Evolutionary conservation across 2,329 filamentous ascomycete genomes (phyloP).

Genomic region (Xylaria sp.): DNA sequence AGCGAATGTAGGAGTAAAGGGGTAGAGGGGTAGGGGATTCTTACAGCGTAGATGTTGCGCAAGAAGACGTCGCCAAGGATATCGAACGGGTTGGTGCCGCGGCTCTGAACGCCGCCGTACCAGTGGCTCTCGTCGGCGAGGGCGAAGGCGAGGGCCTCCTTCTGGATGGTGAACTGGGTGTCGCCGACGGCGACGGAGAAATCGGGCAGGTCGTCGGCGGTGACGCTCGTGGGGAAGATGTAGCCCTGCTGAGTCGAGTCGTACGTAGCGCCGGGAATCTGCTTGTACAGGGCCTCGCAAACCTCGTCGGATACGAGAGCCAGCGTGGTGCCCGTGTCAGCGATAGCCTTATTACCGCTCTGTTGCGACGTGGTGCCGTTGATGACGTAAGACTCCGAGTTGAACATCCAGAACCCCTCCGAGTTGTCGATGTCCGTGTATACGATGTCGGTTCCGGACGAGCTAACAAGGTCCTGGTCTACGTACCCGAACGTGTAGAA

Average conservation of each 20-base stretch:
- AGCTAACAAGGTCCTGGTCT: constrained; percentile 68
- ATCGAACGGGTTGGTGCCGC: constrained; percentile 68
- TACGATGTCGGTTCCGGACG: constrained; percentile 63
- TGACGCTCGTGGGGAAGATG: constrained; percentile 67
- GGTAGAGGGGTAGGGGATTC: background rate
- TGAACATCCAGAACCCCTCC: constrained; percentile 76
- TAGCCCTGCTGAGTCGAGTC: constrained; percentile 70
- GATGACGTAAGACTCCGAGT: constrained; percentile 66
- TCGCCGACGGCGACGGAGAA: constrained; percentile 73
- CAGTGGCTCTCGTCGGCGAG: constrained; percentile 62
- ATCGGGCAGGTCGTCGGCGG: constrained; percentile 65
- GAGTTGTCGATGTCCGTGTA: constrained; percentile 72
- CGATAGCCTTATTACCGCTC: constrained; percentile 71
- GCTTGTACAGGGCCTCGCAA: constrained; percentile 70
- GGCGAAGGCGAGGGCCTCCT: constrained; percentile 70
- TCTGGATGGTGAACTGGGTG: constrained; percentile 68
- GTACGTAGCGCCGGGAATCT: constrained; percentile 71
- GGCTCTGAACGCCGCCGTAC: constrained; percentile 74
- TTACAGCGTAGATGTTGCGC: constrained; percentile 66
- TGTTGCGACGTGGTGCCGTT: constrained; percentile 60
- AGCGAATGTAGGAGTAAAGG: background rate
- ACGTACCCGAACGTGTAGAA: constrained; percentile 82
- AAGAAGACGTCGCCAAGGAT: constrained; percentile 73
- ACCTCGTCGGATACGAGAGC: constrained; percentile 71
- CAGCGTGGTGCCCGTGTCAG: constrained; percentile 77